Evolutionary conservation across 805 yeast genomes (phyloP).

Genomic region (Sugiyamaella qingdaonensis): DNA sequence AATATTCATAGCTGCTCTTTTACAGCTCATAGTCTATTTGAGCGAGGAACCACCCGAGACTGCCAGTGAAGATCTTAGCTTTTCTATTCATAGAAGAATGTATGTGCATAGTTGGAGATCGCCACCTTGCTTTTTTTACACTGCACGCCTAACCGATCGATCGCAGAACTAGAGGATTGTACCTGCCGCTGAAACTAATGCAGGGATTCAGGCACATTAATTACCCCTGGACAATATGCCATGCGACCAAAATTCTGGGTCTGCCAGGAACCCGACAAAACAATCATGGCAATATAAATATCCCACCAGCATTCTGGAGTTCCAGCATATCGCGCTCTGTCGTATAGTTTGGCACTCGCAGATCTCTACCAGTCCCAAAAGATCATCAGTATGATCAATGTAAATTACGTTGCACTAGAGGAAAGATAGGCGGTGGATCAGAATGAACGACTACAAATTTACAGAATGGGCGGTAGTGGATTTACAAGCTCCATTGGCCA

Average conservation of each 20-base stretch:
- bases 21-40: no score
- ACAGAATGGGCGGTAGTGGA: background rate
- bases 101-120: background rate
- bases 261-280: no score
- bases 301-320: no score
- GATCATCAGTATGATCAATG: conserved; percentile 1
- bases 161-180: background rate
- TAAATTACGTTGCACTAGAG: background rate
- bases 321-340: no score
- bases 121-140: background rate
- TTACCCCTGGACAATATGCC: no score
- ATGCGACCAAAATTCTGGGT: no score
- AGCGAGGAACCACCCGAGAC: background rate
- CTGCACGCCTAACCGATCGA: background rate
- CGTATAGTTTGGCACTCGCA: background rate
- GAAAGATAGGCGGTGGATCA: no score
- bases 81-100: background rate
- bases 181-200: background rate
- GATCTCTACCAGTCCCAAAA: background rate
- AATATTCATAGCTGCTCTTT: no score
- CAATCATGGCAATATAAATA: no score
- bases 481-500: background rate
- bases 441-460: no score
- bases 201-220: background rate
- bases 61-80: background rate